Evolutionary conservation across 2,329 filamentous ascomycete genomes (phyloP), one percentile per base, ranked within the genome.

Genomic region (Trichoderma lentiforme): DNA sequence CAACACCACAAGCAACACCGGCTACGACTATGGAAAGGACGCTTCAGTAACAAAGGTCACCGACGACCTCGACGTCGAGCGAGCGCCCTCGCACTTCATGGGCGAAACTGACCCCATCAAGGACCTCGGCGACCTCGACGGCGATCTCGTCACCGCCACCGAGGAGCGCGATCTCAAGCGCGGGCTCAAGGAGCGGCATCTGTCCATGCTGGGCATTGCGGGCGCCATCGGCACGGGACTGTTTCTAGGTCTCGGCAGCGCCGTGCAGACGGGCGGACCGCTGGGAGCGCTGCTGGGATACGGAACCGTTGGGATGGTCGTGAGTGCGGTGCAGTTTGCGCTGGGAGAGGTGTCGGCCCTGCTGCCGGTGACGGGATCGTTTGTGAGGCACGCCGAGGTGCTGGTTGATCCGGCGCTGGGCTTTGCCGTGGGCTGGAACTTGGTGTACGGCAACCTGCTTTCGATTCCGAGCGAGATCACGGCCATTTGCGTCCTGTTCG

Each of bases 131-230:
- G 73, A 74, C 32, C 69, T 71, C 73, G 80, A 82, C 58, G 82
- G 82, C 73, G 84, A 87, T 73, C 79, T 88, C 63, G 81, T 85
- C 69, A 85, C 84, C 0, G 77, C 79, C 53, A 79, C 81, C 75
- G 89, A 91, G 78, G 81, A 84, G 69, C 83, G 83, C 70, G 81
- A 83, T 73, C 82, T 88, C 69, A 82, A 82, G 76, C 84, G 84
- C 72, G 83, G 83, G 24, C 75, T 77, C 24, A 51, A 72, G 6
- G 74, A 76, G 69, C 76, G 76, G 83, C 88, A 90, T 78, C 82
- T 90, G 73, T 87, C 88, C 74, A 89, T 90, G 87, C 84, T 90
- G 73, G 88, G 86, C 75, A 89, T 90, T 71, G 88, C 88, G 66
- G 88, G 88, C 68, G 86, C 87, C 73, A 89, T 90, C 73, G 88